Evolutionary conservation across 2,329 filamentous ascomycete species (phyloP), one percentile per base, ranked within the genome.

Genomic region (Arthrobotrys iridis): DNA sequence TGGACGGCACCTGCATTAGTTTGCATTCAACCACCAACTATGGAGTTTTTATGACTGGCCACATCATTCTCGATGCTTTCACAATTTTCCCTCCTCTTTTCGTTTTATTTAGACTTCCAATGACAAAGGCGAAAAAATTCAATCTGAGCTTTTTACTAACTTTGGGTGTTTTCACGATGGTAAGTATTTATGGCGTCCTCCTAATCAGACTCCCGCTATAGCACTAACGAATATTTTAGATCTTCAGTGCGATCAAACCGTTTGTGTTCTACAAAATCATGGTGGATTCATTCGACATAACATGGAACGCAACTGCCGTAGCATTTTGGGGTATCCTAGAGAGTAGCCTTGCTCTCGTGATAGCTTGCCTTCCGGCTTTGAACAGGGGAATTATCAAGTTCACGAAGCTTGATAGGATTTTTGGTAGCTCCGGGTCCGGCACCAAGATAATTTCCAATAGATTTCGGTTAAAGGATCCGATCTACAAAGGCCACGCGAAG

Each of bases 211-310:
- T 20, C 10, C 45, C 22, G 18, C 4, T 58, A 58, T 28, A 3
- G 4, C 7, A 4, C 10, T 3, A 11, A 33, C 18, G 6, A 15
- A 41, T 15, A 43, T 43, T 50, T 41, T 50, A 68, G 64, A 28
- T 68, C 11, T 68, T 68, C 20, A 65, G 67, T n/a, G 59, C 59
- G 0, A 30, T 72, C 11, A 65, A 65, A 20, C 67, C 59, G 5
- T 72, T 66, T 26, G 70, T 74, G 2, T 74, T 62, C n/a, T 74
- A 74, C 18, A 37, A 24, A 20, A 62, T 35, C 3, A 66, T 74
- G 62, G 62, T 74, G 11, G 55, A 62, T 57, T 67, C 60, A 3
- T 74, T 67, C 45, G 70, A 74, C 26, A 74, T 74, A 15, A 74
- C 70, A 8, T 67, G 70, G 70, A 62, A 74, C 30, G 63, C 62